Evolutionary conservation across 2,329 filamentous ascomycete genomes (phyloP), one percentile per base, ranked within the genome.

Genomic region (Myriosclerotinia duriaeana): DNA sequence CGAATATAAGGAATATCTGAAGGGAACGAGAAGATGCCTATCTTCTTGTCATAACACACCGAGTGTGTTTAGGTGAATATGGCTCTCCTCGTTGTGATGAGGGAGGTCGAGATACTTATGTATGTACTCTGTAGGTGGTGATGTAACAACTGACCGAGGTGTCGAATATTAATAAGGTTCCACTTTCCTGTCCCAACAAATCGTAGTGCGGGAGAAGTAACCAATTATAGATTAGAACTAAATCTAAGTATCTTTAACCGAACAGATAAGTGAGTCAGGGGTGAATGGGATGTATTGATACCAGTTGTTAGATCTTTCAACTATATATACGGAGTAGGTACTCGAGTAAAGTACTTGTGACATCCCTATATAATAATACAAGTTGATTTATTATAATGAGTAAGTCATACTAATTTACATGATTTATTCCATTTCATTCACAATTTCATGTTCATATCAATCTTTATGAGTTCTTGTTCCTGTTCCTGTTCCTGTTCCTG

Each of bases 121-220:
- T 58, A 56, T 46, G 42, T 22, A 62, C 30, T 34, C 30, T 26
- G 44, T 53, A 36, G 17, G 17, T 40, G 36, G 12, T 53, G 42
- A 30, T 55, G n/a, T 40, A 64, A 55, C 22, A 12, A 38, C 40
- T 12, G 36, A 36, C 40, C 42, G 62, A 64, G 62, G 62, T 64
- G 53, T 58, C 62, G 40, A 50, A 50, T 50, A 44, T 30, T 12
- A 38, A 17, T 14, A 61, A 58, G 30, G 62, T 46, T 48, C 52
- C 40, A 54, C 52, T 64, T 63, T 63, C 52, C 52, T 46, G 52
- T 64, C 62, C 53, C 62, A 64, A 64, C 62, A 64, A 64, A 46
- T 58, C n/a, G 30, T 34, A 44, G 53, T 40, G 30, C 42, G 52
- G 26, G 40, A 64, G 40, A 46, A 38, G 40, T 26, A 50, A 30